These are phyloP conservation scores for Ascocoryne sarcoides DNA, from an alignment of 2,329 filamentous ascomycete species.

Conservation along the genomic window DNA sequence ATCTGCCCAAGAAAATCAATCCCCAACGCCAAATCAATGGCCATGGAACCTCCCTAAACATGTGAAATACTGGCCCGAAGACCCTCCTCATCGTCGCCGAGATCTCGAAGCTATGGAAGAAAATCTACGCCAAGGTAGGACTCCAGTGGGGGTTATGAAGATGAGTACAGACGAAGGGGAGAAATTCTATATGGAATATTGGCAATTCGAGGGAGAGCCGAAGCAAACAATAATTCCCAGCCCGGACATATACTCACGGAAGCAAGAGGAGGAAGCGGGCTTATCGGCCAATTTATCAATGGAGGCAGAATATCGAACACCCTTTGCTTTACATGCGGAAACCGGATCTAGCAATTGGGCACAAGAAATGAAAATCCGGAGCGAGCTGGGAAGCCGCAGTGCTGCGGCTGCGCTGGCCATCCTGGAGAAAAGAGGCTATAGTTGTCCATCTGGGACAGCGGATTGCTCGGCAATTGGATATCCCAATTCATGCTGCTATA, in stretches of 20 bases:
- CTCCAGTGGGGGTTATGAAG: slow-evolving; percentile 59
- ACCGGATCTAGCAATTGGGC: background rate
- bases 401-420: slow-evolving; percentile 35
- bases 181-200: slow-evolving; percentile 66
- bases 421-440: slow-evolving; percentile 49
- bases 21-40: slow-evolving; percentile 28
- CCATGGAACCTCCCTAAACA: slow-evolving; percentile 37
- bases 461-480: slow-evolving; percentile 56
- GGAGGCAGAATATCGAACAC: slow-evolving; percentile 13
- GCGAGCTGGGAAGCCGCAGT: slow-evolving; percentile 3
- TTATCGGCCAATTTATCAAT: slow-evolving; percentile 17
- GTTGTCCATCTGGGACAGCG: slow-evolving; percentile 57
- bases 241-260: slow-evolving; percentile 5
- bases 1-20: slow-evolving; percentile 18
- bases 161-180: slow-evolving; percentile 62
- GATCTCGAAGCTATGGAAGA: slow-evolving; percentile 32
- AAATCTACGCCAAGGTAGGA: slow-evolving; percentile 29
- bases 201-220: slow-evolving; percentile 26
- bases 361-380: slow-evolving; percentile 13
- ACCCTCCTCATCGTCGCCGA: slow-evolving; percentile 34
- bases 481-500: slow-evolving; percentile 64
- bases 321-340: slow-evolving; percentile 42
- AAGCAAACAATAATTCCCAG: slow-evolving; percentile 5
- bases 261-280: slow-evolving; percentile 17
- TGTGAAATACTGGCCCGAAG: slow-evolving; percentile 39